Evolutionary conservation across 2,329 filamentous ascomycete species (phyloP).

Genomic region (Alternaria triticina): DNA sequence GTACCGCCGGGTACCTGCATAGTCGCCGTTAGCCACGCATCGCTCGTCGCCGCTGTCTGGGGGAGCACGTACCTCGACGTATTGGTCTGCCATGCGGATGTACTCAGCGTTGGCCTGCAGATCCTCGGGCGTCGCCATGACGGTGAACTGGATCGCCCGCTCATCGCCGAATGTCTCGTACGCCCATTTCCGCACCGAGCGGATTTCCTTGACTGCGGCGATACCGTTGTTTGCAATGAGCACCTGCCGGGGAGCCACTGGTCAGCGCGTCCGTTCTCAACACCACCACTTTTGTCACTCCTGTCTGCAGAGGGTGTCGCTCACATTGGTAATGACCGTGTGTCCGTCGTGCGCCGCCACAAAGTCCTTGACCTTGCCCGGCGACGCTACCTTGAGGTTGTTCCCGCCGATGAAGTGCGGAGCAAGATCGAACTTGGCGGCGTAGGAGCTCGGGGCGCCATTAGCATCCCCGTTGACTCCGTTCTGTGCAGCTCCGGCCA

Average conservation of each 20-base stretch:
- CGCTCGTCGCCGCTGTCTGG: not conserved
- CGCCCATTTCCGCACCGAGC: slow-evolving; percentile 99
- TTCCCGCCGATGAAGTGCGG: slow-evolving; percentile 98
- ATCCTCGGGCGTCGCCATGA: slow-evolving; percentile 99
- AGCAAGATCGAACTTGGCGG: slow-evolving; percentile 81
- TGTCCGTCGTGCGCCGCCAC: slow-evolving; percentile 88
- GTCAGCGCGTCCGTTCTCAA: slow-evolving; percentile 21
- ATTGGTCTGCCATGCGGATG: slow-evolving; percentile 99
- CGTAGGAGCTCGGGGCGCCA: slow-evolving; percentile 68
- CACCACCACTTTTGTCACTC: not conserved
- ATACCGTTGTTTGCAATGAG: slow-evolving; percentile 99
- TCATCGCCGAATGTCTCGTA: slow-evolving; percentile 99
- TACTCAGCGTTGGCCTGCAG: slow-evolving; percentile 97
- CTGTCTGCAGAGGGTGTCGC: slow-evolving; percentile 41
- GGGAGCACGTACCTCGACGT: slow-evolving; percentile 73
- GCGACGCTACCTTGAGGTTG: slow-evolving; percentile 77
- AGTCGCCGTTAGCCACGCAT: slow-evolving; percentile 23
- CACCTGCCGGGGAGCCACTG: slow-evolving; percentile 64
- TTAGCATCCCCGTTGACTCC: slow-evolving; percentile 55
- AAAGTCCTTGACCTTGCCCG: slow-evolving; percentile 95
- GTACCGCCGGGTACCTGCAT: slow-evolving; percentile 86
- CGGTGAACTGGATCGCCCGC: slow-evolving; percentile 97
- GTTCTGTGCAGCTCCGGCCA: slow-evolving; percentile 43
- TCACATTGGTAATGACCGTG: slow-evolving; percentile 97
- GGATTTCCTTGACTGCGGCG: slow-evolving; percentile 98